Conservation (phyloP, 768 basidiomycete genomes). For the Lyophyllum atratum region DNA sequence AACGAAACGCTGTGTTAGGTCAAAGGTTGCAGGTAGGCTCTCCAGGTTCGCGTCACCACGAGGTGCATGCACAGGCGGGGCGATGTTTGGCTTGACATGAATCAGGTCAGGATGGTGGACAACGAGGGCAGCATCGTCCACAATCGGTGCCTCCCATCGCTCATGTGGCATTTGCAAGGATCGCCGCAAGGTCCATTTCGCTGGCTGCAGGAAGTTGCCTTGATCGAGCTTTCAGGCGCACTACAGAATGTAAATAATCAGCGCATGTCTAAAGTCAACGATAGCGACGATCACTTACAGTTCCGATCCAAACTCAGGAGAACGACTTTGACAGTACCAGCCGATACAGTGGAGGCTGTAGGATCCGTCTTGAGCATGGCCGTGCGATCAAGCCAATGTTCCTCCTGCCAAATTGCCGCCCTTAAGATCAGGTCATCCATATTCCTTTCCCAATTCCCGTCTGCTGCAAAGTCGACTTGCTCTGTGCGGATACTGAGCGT, state of each 20-base stretch:
- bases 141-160: neutral
- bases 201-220: slow-evolving; percentile 83
- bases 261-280: slow-evolving; percentile 4
- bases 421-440: slow-evolving; percentile 97
- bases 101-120: neutral
- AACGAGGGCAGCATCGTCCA: neutral
- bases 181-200: slow-evolving; percentile 80
- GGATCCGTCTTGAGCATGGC: slow-evolving; percentile 55
- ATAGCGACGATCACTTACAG: slow-evolving; percentile 48
- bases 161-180: slow-evolving; percentile 42
- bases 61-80: neutral
- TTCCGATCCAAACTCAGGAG: slow-evolving; percentile 92
- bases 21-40: neutral
- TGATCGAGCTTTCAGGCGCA: slow-evolving; percentile 89
- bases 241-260: slow-evolving; percentile 37
- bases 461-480: slow-evolving; percentile 68
- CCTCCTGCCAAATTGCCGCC: slow-evolving; percentile 90
- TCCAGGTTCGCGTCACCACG: neutral
- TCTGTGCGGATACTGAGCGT: slow-evolving; percentile 84
- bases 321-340: slow-evolving; percentile 74
- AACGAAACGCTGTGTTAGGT: neutral
- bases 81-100: neutral
- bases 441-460: slow-evolving; percentile 55
- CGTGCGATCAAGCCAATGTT: slow-evolving; percentile 89
- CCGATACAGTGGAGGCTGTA: slow-evolving; percentile 35